Evolutionary conservation across 352 stramenopile species (phyloP), one percentile per base, ranked within the genome.

Genomic region (Blastocystis sp.): DNA sequence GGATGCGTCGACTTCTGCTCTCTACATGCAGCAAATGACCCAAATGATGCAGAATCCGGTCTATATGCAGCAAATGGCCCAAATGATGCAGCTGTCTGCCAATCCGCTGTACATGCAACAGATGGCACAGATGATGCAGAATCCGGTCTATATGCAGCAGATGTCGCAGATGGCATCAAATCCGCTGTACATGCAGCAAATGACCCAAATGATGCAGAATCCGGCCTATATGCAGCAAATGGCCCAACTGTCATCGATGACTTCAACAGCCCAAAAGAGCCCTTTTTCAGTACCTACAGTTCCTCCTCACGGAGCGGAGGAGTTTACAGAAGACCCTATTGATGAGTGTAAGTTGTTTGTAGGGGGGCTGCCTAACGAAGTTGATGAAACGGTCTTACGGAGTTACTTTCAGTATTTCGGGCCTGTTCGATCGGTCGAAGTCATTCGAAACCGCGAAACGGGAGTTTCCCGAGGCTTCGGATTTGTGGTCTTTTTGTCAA

Each of bases 311-410:
- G 41, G 55, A 9, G 43, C 73, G 2, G 73, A 84, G 23, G 73
- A 84, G 50, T 84, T 54, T 34, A 84, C 73, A 7, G 73, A 84
- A 18, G 73, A 84, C 56, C 73, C 73, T 18, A 29, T 39, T 9
- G 73, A 84, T 13, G 73, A 84, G 8, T 84, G 73, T 34, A 84
- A 84, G 56, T n/a, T 84, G 4, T 84, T 84, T 45, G 73, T 84
- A 15, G 73, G 73, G 9, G 73, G 73, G 26, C 64, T 84, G 45
- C 73, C 73, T 9, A 47, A 26, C 50, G 73, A 84, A n/a, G 73
- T 68, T 8, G 62, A 66, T n/a, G 73, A 84, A n/a, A 53, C 29
- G 11, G 62, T 84, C 18, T 34, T 84, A 23, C 53, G 55, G 23
- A 68, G 29, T 15, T 84, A 84, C 23, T 84, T 84, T 37, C 73